A percentile compares a stretch with the other conserved stretches of the same genome.
phyloP scores from a whole-genome alignment of 805 yeast species.

The Yamadazyma insecticola region DNA sequence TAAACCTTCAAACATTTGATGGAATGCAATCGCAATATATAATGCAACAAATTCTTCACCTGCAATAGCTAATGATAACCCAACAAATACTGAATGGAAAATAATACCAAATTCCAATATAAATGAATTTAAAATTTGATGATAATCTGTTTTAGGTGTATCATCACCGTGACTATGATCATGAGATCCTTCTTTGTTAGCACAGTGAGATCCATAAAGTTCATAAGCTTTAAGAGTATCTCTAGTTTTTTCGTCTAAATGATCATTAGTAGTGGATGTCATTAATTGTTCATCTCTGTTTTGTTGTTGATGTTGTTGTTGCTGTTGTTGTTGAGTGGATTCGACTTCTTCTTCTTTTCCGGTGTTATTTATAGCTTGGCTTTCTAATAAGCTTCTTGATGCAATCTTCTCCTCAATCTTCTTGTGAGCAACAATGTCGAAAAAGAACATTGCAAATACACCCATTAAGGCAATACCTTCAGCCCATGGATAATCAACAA shows the following conservation, averaged over 20 bases:
- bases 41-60: slow-evolving; percentile 68
- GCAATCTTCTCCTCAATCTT: slow-evolving; percentile 2
- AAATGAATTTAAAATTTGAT: slow-evolving; percentile 17
- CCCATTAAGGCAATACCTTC: slow-evolving; percentile 30
- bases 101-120: slow-evolving; percentile 72
- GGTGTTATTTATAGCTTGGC: neutral
- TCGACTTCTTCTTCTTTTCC: neutral
- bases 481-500: slow-evolving; percentile 26
- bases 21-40: slow-evolving; percentile 61
- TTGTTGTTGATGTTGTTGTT: neutral
- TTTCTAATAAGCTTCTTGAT: no score
- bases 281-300: no score
- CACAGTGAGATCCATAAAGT: slow-evolving; percentile 25
- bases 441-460: slow-evolving; percentile 23
- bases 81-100: slow-evolving; percentile 77
- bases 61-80: slow-evolving; percentile 67
- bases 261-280: no score
- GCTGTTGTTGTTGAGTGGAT: neutral
- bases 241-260: no score
- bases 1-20: slow-evolving; percentile 78
- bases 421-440: slow-evolving; percentile 22
- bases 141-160: slow-evolving; percentile 11
- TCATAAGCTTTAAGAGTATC: neutral
- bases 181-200: slow-evolving; percentile 30
- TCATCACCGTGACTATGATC: slow-evolving; percentile 54